phyloP scores from a whole-genome alignment of 2,329 filamentous ascomycete species.

The Chaetomiaceae sp. region DNA sequence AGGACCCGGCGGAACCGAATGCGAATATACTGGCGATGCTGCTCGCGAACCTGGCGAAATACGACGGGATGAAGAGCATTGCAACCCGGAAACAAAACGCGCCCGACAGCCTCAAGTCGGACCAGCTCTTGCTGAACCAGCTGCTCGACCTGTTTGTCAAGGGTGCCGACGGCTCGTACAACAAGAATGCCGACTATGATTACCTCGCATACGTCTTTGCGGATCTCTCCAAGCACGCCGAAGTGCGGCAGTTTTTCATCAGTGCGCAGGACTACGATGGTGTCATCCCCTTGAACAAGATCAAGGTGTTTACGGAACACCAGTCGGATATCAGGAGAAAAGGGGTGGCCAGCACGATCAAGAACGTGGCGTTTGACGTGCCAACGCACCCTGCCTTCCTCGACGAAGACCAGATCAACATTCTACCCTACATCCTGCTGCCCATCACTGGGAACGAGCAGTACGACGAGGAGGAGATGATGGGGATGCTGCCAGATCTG shows the following conservation, averaged over 20 bases:
- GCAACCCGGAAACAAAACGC: slow-evolving; percentile 61
- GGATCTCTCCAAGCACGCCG: slow-evolving; percentile 76
- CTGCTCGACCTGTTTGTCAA: slow-evolving; percentile 95
- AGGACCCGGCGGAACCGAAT: slow-evolving; percentile 65
- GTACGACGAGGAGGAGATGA: slow-evolving; percentile 78
- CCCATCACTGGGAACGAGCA: slow-evolving; percentile 85
- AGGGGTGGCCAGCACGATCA: slow-evolving; percentile 94
- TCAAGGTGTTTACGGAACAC: slow-evolving; percentile 93
- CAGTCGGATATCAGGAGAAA: slow-evolving; percentile 74
- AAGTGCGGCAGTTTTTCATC: slow-evolving; percentile 70
- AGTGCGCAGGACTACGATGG: slow-evolving; percentile 68
- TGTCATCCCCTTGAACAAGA: slow-evolving; percentile 83
- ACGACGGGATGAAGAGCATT: slow-evolving; percentile 63
- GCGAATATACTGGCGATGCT: slow-evolving; percentile 87
- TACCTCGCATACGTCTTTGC: slow-evolving; percentile 93
- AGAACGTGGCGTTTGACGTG: slow-evolving; percentile 85
- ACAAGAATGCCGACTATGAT: slow-evolving; percentile 80
- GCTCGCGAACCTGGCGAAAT: slow-evolving; percentile 84
- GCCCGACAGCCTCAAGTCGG: slow-evolving; percentile 64
- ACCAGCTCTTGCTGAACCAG: slow-evolving; percentile 75
- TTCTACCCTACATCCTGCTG: slow-evolving; percentile 82
- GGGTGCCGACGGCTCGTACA: slow-evolving; percentile 74
- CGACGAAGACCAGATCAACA: slow-evolving; percentile 64
- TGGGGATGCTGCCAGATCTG: slow-evolving; percentile 82
- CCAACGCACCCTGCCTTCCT: slow-evolving; percentile 65